phyloP scores from a whole-genome alignment of 768 basidiomycete genomes.

The Macrolepiota dolichaula region DNA sequence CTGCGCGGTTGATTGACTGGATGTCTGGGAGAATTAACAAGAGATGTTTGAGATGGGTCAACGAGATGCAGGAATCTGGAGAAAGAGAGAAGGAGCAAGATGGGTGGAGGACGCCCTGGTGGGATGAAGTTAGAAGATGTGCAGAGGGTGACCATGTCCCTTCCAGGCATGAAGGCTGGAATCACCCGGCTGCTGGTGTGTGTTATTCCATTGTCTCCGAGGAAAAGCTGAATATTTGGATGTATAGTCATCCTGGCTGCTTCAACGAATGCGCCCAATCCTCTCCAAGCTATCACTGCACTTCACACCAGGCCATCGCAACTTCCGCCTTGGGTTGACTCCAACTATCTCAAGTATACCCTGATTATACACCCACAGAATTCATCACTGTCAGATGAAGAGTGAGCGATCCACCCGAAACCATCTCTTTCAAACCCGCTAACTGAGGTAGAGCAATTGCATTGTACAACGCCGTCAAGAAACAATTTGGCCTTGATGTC shows the following conservation, averaged over 20 bases:
- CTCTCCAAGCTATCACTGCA: constrained; percentile 72
- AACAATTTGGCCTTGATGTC: constrained; percentile 77
- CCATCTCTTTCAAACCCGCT: not conserved
- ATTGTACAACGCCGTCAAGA: constrained; percentile 83
- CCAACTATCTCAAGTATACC: constrained; percentile 65
- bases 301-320: constrained; percentile 66
- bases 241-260: constrained; percentile 73
- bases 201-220: constrained; percentile 12
- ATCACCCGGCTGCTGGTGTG: constrained; percentile 80
- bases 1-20: constrained; percentile 83
- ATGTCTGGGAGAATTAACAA: constrained; percentile 67
- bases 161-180: constrained; percentile 75
- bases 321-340: constrained; percentile 81
- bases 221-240: constrained; percentile 4
- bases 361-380: constrained; percentile 73
- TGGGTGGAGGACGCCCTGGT: constrained; percentile 67
- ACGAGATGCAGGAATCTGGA: constrained; percentile 49
- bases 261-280: constrained; percentile 79
- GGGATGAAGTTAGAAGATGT: constrained; percentile 80
- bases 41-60: constrained; percentile 68
- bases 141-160: constrained; percentile 76
- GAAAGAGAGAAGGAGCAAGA: constrained; percentile 38
- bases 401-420: constrained; percentile 47
- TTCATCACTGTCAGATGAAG: constrained; percentile 72
- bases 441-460: constrained; percentile 57